Percentiles rank a stretch among this genome's conserved stretches.
phyloP scores from a whole-genome alignment of 164 flowering plant species.

The Houttuynia cordata region DNA sequence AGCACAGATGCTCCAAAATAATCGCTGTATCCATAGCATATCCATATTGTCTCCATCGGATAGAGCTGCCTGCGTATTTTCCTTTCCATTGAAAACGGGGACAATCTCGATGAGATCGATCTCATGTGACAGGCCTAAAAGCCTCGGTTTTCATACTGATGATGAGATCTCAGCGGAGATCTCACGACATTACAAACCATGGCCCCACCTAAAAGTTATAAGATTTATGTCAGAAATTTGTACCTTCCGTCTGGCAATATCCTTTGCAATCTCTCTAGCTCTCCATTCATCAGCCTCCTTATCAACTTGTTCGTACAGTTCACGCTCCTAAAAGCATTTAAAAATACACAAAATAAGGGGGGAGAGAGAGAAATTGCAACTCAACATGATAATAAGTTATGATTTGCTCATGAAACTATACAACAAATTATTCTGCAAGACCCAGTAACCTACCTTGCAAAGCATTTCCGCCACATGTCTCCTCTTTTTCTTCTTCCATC shows the following conservation, averaged over 20 bases:
- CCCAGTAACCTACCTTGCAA: constrained; percentile 35
- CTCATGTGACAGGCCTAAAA: too few relatives aligned
- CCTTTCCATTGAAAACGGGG: too few relatives aligned
- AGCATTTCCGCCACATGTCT: constrained; percentile 45
- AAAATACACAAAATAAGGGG: neutral
- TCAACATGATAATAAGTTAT: neutral
- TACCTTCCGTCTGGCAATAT: constrained; percentile 80
- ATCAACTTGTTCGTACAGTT: constrained; percentile 59
- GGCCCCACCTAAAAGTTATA: too few relatives aligned
- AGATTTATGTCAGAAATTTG: too few relatives aligned
- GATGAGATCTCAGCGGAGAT: too few relatives aligned
- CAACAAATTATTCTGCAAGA: neutral
- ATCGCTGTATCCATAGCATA: too few relatives aligned
- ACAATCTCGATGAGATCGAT: too few relatives aligned
- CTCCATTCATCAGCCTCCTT: constrained; percentile 96
- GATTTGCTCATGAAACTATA: neutral
- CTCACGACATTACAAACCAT: too few relatives aligned
- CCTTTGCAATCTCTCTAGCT: constrained; percentile 88
- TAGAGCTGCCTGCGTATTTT: too few relatives aligned
- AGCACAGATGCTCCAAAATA: too few relatives aligned
- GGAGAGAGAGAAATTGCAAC: neutral
- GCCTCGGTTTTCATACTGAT: too few relatives aligned
- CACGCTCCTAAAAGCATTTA: constrained; percentile 40
- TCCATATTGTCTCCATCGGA: too few relatives aligned
- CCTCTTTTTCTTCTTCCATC: constrained; percentile 81